Conservation (phyloP, 2,329 filamentous ascomycete species). For the Colletotrichum abscissum region DNA sequence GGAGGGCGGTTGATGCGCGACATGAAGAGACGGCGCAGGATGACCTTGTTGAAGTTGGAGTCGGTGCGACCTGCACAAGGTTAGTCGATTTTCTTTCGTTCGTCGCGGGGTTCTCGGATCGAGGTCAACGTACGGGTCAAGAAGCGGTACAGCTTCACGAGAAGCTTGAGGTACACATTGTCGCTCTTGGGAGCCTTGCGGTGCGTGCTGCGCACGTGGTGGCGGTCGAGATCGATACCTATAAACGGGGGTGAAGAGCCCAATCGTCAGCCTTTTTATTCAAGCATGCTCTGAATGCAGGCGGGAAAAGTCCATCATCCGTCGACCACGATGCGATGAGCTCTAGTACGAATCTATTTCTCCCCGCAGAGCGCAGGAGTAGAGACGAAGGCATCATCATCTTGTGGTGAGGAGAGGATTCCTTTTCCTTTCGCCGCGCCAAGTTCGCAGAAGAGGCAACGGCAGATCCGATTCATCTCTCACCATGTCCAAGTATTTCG, state of each 20-base stretch:
- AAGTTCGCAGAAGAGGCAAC: constrained; percentile 35
- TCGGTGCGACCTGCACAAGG: constrained; percentile 84
- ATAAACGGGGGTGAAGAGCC: constrained; percentile 54
- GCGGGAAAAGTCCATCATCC: constrained; percentile 41
- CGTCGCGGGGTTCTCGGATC: not conserved
- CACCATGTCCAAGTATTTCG: not conserved
- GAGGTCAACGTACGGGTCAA: constrained; percentile 79
- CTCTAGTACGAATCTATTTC: not conserved
- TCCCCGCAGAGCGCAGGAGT: constrained; percentile 5
- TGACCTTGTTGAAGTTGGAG: constrained; percentile 97
- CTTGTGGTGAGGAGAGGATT: constrained; percentile 37
- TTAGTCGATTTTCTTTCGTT: not conserved
- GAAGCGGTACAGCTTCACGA: constrained; percentile 99
- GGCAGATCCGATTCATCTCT: constrained; percentile 7
- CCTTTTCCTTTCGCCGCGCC: constrained; percentile 33
- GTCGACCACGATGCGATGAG: not conserved
- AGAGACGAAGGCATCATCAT: not conserved
- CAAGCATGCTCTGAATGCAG: constrained; percentile 69
- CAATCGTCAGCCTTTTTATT: constrained; percentile 71
- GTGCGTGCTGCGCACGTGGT: constrained; percentile 79
- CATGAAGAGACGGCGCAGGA: constrained; percentile 98
- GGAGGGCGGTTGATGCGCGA: constrained; percentile 98
- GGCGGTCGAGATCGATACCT: constrained; percentile 79
- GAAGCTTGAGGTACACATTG: constrained; percentile 96
- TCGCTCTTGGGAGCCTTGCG: constrained; percentile 97